Evolutionary conservation across 2,329 filamentous ascomycete species (phyloP).

Genomic region (Teratosphaeriaceae sp.): DNA sequence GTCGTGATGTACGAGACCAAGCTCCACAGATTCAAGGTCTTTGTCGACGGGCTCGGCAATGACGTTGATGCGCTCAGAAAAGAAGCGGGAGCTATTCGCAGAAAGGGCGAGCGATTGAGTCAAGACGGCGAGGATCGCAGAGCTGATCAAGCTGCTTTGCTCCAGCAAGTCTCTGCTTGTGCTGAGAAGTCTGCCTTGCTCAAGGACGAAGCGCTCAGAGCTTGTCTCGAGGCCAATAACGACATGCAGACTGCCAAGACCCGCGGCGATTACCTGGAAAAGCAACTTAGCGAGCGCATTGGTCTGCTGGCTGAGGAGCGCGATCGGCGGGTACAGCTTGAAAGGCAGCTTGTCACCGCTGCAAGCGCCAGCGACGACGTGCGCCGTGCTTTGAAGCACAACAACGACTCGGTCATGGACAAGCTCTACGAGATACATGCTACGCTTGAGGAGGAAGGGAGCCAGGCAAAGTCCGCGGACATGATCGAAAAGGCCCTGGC

Average conservation of each 20-base stretch:
- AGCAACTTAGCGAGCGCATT: slow-evolving; percentile 15
- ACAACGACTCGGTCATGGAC: slow-evolving; percentile 14
- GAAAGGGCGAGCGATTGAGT: slow-evolving; percentile 9
- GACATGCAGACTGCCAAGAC: slow-evolving; percentile 11
- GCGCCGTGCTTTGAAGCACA: slow-evolving; percentile 10
- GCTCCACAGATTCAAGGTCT: slow-evolving; percentile 15
- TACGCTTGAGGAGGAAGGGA: slow-evolving; percentile 7
- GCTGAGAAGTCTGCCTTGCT: slow-evolving; percentile 12
- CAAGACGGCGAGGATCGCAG: slow-evolving; percentile 8
- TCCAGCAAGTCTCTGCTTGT: slow-evolving; percentile 9
- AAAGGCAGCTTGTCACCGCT: slow-evolving; percentile 13
- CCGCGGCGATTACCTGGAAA: slow-evolving; percentile 14
- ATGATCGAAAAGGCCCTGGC: slow-evolving; percentile 13
- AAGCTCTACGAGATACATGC: slow-evolving; percentile 19
- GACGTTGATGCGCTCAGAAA: slow-evolving; percentile 16
- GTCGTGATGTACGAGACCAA: slow-evolving; percentile 10
- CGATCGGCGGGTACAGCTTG: slow-evolving; percentile 15
- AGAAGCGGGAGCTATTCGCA: slow-evolving; percentile 8
- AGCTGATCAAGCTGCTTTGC: slow-evolving; percentile 7
- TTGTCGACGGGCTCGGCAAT: slow-evolving; percentile 18
- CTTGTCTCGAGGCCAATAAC: slow-evolving; percentile 11
- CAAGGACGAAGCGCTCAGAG: slow-evolving; percentile 14
- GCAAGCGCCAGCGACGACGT: slow-evolving; percentile 8
- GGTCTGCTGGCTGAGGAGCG: slow-evolving; percentile 19
- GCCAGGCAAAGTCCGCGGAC: slow-evolving; percentile 7